A percentile compares a stretch with the other conserved stretches of the same genome.
Conservation (phyloP, 495 filamentous ascomycete species). For the Chaetomium tenue region DNA sequence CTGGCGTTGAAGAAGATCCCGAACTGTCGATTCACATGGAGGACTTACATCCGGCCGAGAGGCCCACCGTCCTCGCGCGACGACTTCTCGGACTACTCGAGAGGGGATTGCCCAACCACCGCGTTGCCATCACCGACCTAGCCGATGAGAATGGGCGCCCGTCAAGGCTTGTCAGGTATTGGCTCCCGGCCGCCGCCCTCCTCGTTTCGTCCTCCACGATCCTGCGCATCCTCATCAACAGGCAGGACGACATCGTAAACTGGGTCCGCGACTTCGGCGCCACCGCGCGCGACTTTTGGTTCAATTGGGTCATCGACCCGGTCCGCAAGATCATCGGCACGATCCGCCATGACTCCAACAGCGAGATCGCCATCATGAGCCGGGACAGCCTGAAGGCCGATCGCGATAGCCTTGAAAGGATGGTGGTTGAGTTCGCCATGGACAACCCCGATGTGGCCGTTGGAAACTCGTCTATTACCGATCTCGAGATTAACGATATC, state of each 20-base stretch:
- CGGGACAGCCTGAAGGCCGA: slow-evolving; percentile 85
- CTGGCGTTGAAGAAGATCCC: slow-evolving; percentile 59
- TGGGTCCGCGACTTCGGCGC: slow-evolving; percentile 75
- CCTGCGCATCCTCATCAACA: slow-evolving; percentile 68
- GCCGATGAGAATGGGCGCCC: slow-evolving; percentile 69
- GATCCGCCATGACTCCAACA: slow-evolving; percentile 84
- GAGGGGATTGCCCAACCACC: slow-evolving; percentile 58
- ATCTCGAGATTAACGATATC: slow-evolving; percentile 65
- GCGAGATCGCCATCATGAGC: slow-evolving; percentile 94
- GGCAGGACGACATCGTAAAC: slow-evolving; percentile 65
- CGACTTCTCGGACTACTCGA: slow-evolving; percentile 67
- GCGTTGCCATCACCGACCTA: slow-evolving; percentile 46
- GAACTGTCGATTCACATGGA: slow-evolving; percentile 48
- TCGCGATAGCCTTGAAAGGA: slow-evolving; percentile 85
- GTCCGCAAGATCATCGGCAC: slow-evolving; percentile 78
- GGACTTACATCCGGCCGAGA: slow-evolving; percentile 34
- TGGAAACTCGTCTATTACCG: slow-evolving; percentile 45
- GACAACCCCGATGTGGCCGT: slow-evolving; percentile 63
- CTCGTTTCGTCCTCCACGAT: slow-evolving; percentile 78
- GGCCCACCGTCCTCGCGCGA: slow-evolving; percentile 60
- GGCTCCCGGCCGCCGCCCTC: slow-evolving; percentile 68
- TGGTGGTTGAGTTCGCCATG: slow-evolving; percentile 92
- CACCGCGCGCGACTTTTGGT: slow-evolving; percentile 85
- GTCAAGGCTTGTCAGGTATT: slow-evolving; percentile 75
- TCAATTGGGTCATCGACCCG: slow-evolving; percentile 92